phyloP scores from a whole-genome alignment of 1,139 yeast genomes.

The Nadsonia starkeyi-henricii region DNA sequence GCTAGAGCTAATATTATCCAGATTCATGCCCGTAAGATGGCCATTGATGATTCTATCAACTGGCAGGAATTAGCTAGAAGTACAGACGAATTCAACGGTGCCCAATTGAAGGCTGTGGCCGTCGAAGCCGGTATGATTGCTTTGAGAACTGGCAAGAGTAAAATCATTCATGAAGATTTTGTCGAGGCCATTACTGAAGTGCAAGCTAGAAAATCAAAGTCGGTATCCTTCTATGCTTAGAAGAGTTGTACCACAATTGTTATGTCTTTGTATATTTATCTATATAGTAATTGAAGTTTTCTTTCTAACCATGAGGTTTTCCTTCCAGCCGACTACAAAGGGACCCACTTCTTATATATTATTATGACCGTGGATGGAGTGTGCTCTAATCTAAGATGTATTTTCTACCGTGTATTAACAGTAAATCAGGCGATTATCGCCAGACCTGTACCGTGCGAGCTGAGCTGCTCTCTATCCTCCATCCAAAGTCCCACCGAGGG shows the following conservation, averaged over 20 bases:
- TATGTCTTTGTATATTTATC: neutral
- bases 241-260: neutral
- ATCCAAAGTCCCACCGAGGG: too few species aligned
- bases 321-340: too few species aligned
- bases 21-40: slow-evolving; percentile 93
- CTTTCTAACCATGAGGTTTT: too few species aligned
- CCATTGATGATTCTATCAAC: slow-evolving; percentile 83
- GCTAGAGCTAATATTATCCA: slow-evolving; percentile 93
- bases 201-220: slow-evolving; percentile 90
- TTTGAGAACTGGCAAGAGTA: slow-evolving; percentile 80
- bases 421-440: too few species aligned
- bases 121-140: slow-evolving; percentile 99
- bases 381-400: too few species aligned
- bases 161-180: slow-evolving; percentile 92
- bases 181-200: slow-evolving; percentile 98
- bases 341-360: too few species aligned
- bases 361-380: too few species aligned
- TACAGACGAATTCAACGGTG: slow-evolving; percentile 97
- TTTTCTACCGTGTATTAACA: too few species aligned
- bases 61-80: slow-evolving; percentile 98
- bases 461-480: too few species aligned
- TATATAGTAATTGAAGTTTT: too few species aligned
- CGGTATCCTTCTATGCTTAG: slow-evolving; percentile 89
- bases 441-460: too few species aligned
- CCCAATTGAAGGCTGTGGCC: slow-evolving; percentile 94